Evolutionary conservation across 2,329 filamentous ascomycete species (phyloP).

Genomic region (Botrytis porri): DNA sequence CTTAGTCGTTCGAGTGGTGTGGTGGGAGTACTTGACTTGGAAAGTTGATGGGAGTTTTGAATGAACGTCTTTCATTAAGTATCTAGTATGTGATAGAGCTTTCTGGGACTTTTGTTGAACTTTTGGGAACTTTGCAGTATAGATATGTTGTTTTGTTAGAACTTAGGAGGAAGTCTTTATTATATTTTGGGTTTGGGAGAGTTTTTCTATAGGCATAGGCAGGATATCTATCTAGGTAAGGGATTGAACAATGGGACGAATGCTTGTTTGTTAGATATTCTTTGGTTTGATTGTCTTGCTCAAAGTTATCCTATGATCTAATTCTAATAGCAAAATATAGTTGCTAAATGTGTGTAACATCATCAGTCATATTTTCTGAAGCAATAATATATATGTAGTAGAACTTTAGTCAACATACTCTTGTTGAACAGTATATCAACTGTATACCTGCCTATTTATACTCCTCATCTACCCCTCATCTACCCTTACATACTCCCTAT

Average conservation of each 20-base stretch:
- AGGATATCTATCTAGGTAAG: background rate
- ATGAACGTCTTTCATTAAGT: background rate
- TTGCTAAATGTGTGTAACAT: no score
- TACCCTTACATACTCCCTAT: no score
- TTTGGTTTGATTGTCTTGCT: background rate
- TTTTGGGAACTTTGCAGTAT: background rate
- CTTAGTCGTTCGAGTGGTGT: constrained; percentile 1
- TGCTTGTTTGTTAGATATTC: background rate
- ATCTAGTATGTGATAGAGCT: no score
- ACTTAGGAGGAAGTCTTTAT: background rate
- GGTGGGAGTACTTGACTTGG: background rate
- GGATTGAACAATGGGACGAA: background rate
- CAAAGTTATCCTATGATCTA: no score
- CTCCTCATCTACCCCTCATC: no score
- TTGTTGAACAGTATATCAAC: no score
- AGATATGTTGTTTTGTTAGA: background rate
- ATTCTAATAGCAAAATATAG: no score
- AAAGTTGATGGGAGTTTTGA: background rate
- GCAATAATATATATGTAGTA: no score
- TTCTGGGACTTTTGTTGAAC: background rate
- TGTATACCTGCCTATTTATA: no score
- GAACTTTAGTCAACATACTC: no score
- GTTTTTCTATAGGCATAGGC: background rate
- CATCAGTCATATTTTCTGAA: no score
- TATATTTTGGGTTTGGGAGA: rapidly evolving